These are phyloP conservation scores for Agaricus subrufescens DNA, from an alignment of 768 basidiomycete species.

Conservation along the genomic window DNA sequence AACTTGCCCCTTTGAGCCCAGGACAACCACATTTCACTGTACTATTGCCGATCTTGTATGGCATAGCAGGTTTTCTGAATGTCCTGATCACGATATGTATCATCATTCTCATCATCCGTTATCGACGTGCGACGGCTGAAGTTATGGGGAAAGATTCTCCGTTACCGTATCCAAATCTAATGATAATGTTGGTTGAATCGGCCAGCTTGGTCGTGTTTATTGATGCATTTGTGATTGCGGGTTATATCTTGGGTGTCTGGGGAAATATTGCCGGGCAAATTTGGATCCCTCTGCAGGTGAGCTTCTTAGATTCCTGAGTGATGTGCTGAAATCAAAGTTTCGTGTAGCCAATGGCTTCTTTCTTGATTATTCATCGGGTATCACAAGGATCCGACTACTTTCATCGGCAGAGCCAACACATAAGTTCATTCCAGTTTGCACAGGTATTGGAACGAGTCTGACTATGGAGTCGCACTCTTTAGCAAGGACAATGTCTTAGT, in stretches of 20 bases:
- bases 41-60: not conserved
- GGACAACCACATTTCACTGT: not conserved
- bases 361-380: not conserved
- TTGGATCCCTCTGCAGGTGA: not conserved
- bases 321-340: not conserved
- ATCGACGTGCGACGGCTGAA: not conserved
- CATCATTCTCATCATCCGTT: constrained; percentile 7
- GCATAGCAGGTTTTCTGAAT: constrained; percentile 6
- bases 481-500: too few relatives aligned
- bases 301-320: not conserved
- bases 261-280: not conserved
- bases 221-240: not conserved
- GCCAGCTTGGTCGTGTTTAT: not conserved
- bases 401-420: not conserved
- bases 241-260: not conserved
- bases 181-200: not conserved
- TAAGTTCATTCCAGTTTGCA: too few relatives aligned
- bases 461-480: too few relatives aligned
- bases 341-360: not conserved
- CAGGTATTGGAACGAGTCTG: too few relatives aligned
- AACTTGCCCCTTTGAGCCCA: not conserved
- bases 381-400: not conserved
- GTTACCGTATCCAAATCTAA: not conserved
- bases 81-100: constrained; percentile 11
- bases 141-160: not conserved